phyloP scores from a whole-genome alignment of 2,329 filamentous ascomycete genomes.

The Ophiocordyceps sinensis region DNA sequence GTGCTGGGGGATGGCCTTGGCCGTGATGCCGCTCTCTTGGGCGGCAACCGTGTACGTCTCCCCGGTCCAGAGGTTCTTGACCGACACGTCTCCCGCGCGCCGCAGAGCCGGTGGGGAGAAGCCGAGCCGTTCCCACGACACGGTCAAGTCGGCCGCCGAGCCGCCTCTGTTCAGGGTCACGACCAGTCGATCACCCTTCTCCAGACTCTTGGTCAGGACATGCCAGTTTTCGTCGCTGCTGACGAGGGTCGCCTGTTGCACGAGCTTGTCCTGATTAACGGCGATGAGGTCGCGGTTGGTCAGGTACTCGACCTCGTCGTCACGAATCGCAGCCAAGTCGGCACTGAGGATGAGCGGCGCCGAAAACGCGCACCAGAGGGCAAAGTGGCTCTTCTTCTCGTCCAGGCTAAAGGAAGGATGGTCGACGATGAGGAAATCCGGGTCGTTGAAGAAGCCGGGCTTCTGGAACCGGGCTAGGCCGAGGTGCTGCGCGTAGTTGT shows the following conservation, averaged over 20 bases:
- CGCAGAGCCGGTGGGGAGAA: constrained; percentile 13
- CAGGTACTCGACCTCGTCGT: constrained; percentile 19
- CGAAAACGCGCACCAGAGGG: constrained; percentile 19
- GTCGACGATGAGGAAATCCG: constrained; percentile 22
- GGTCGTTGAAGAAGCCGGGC: constrained; percentile 22
- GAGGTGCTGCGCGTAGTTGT: constrained; percentile 29
- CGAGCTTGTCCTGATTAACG: constrained; percentile 26
- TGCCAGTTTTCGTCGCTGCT: constrained; percentile 27
- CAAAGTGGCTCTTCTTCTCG: constrained; percentile 21
- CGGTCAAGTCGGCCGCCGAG: constrained; percentile 10
- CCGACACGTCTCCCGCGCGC: constrained; percentile 12
- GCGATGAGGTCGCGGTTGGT: constrained; percentile 25
- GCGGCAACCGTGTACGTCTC: constrained; percentile 9
- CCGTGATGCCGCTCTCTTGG: constrained; percentile 7
- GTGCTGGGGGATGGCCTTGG: constrained; percentile 18
- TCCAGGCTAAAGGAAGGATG: constrained; percentile 17
- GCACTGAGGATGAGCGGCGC: constrained; percentile 22
- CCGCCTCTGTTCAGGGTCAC: constrained; percentile 29
- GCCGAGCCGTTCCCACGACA: constrained; percentile 22
- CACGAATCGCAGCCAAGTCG: constrained; percentile 20
- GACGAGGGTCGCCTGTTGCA: constrained; percentile 30
- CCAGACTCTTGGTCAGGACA: constrained; percentile 29
- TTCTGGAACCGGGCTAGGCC: constrained; percentile 24
- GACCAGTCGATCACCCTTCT: constrained; percentile 30
- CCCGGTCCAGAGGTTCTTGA: constrained; percentile 29